Evolutionary conservation across 345 rosid genomes (phyloP).

Genomic region (Citrus sp.): DNA sequence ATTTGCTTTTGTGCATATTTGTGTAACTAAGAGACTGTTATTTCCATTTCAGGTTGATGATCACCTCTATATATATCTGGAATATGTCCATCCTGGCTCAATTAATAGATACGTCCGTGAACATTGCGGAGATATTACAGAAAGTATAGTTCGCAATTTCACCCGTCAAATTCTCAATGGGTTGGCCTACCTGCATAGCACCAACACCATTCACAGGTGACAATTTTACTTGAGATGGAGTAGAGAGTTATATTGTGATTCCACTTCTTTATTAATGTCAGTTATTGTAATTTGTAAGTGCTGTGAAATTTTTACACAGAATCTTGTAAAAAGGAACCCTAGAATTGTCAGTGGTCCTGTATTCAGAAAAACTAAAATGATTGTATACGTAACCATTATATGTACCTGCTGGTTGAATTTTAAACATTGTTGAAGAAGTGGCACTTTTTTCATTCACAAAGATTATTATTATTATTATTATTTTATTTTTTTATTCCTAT

Average conservation of each 20-base stretch:
- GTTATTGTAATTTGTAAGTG: background rate
- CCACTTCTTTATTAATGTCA: background rate
- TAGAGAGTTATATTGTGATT: background rate
- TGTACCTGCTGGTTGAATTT: background rate
- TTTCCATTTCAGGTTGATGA: constrained; percentile 47
- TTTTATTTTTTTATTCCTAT: background rate
- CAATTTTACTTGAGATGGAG: background rate
- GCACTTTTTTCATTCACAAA: constrained; percentile 4
- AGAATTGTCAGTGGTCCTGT: background rate
- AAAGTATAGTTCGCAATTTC: constrained; percentile 66
- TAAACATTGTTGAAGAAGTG: background rate
- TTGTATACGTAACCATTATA: background rate
- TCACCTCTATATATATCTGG: constrained; percentile 60
- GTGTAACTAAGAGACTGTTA: constrained; percentile 7
- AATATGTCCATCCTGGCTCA: constrained; percentile 67
- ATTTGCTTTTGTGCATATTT: constrained; percentile 2
- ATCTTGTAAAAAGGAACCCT: background rate
- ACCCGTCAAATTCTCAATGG: constrained; percentile 72
- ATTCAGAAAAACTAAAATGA: background rate
- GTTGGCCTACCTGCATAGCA: constrained; percentile 57
- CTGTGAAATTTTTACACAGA: background rate
- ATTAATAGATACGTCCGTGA: constrained; percentile 50
- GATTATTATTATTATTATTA: background rate
- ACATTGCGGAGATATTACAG: constrained; percentile 54
- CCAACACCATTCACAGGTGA: constrained; percentile 65